phyloP scores from a whole-genome alignment of 192 early-diverging fungal species.

The Pilobolus umbonatus region DNA sequence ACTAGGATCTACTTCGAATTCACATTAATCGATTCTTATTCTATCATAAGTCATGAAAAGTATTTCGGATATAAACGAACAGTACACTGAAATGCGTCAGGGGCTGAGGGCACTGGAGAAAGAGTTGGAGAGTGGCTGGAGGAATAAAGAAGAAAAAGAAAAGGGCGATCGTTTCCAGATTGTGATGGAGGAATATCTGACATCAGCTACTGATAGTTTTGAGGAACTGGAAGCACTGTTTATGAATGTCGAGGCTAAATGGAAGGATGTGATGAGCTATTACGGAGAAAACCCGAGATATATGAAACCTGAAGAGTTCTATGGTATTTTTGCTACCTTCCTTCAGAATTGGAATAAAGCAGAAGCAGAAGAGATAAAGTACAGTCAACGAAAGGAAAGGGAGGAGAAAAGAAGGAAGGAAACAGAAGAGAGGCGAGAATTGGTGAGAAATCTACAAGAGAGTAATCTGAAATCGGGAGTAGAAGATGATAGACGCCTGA shows the following conservation, averaged over 20 bases:
- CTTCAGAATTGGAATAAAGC: background rate
- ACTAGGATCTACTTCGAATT: background rate
- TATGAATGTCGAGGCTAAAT: conserved; percentile 59
- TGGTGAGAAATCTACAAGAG: background rate
- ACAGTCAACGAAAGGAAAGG: background rate
- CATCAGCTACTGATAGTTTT: conserved; percentile 53
- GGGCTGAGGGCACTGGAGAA: conserved; percentile 40
- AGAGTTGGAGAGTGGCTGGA: conserved; percentile 38
- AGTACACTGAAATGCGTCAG: conserved; percentile 31
- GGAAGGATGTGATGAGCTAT: conserved; percentile 58
- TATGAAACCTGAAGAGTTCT: conserved; percentile 1
- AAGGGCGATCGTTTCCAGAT: conserved; percentile 57
- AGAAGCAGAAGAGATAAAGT: background rate
- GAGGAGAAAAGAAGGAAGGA: background rate
- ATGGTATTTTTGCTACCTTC: background rate
- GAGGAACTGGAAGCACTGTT: conserved; percentile 52
- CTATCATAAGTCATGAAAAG: conserved; percentile 17
- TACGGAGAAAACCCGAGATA: conserved; percentile 42
- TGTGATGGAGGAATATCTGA: conserved; percentile 60
- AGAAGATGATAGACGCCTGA: conserved; percentile 58
- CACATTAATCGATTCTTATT: background rate
- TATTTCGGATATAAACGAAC: conserved; percentile 28
- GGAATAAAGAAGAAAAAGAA: conserved; percentile 23
- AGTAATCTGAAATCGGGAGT: background rate
- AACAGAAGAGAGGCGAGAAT: background rate